Conservation (phyloP, 257 asterid genomes). For the Solanum tacnaense region DNA sequence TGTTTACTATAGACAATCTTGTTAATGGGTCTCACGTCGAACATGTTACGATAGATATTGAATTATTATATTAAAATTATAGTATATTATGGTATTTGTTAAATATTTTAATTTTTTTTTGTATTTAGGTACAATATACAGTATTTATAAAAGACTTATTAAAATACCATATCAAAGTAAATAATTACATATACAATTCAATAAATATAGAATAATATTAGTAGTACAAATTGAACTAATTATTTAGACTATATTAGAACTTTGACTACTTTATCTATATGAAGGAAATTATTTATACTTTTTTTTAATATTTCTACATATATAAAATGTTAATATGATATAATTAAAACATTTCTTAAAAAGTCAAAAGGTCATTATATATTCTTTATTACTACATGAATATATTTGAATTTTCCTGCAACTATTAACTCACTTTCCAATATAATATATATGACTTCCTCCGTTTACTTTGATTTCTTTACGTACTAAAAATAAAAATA, state of each 20-base stretch:
- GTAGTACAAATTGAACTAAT: neutral
- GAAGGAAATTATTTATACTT: neutral
- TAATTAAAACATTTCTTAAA: neutral
- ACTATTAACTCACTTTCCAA: neutral
- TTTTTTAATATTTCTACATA: no score
- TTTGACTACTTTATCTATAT: neutral
- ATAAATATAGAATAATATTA: neutral
- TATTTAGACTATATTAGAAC: neutral
- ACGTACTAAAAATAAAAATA: no score
- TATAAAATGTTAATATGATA: neutral
- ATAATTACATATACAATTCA: neutral
- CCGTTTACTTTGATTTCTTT: neutral
- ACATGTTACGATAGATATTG: neutral
- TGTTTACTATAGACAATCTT: neutral
- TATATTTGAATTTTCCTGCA: neutral
- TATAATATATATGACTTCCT: neutral
- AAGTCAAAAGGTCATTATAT: neutral
- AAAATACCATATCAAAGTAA: neutral
- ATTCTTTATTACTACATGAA: no score
- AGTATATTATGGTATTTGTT: no score
- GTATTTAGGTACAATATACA: rapidly evolving
- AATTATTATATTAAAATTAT: neutral
- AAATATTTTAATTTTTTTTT: no score
- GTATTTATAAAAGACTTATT: neutral
- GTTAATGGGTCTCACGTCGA: no score